Percentiles rank a stretch among this genome's conserved stretches.
Conservation (phyloP, 2,329 filamentous ascomycete species). For the Hypomyces rosellus region DNA sequence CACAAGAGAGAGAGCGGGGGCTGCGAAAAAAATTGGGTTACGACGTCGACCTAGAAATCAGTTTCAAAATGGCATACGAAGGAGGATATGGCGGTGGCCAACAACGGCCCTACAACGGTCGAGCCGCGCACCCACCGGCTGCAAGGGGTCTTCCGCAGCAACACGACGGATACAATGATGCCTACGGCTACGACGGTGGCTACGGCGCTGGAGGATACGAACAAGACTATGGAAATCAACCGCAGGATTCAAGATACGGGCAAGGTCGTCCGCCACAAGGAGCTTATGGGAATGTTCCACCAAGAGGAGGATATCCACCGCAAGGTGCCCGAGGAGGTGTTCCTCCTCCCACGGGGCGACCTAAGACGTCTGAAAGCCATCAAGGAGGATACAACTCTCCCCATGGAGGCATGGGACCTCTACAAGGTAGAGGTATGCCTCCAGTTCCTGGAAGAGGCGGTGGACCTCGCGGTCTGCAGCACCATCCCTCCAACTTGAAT, state of each 20-base stretch:
- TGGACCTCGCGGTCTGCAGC: slow-evolving; percentile 32
- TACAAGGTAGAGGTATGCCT: slow-evolving; percentile 20
- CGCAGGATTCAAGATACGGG: slow-evolving; percentile 40
- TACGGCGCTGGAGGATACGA: slow-evolving; percentile 34
- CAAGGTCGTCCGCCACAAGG: slow-evolving; percentile 39
- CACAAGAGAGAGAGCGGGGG: too few species aligned
- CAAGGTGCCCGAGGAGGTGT: slow-evolving; percentile 39
- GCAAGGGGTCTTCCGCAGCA: slow-evolving; percentile 30
- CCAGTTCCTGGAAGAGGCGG: slow-evolving; percentile 30
- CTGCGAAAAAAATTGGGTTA: too few species aligned
- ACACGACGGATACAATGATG: slow-evolving; percentile 40
- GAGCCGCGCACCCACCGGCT: slow-evolving; percentile 34
- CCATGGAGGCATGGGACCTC: slow-evolving; percentile 24
- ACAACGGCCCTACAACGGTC: slow-evolving; percentile 44
- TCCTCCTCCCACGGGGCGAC: slow-evolving; percentile 15
- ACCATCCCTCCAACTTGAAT: slow-evolving; percentile 34
- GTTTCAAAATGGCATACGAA: slow-evolving; percentile 43
- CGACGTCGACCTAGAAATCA: too few species aligned
- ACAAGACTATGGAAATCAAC: slow-evolving; percentile 35
- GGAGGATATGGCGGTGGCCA: slow-evolving; percentile 37
- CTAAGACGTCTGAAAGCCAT: slow-evolving; percentile 30
- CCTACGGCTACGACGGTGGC: slow-evolving; percentile 37
- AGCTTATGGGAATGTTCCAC: slow-evolving; percentile 36
- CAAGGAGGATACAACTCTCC: slow-evolving; percentile 33
- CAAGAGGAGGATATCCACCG: slow-evolving; percentile 36